A percentile compares a stretch with the other conserved stretches of the same genome.
phyloP scores from a whole-genome alignment of 2,329 filamentous ascomycete genomes.

The Clonostachys rhizophaga region DNA sequence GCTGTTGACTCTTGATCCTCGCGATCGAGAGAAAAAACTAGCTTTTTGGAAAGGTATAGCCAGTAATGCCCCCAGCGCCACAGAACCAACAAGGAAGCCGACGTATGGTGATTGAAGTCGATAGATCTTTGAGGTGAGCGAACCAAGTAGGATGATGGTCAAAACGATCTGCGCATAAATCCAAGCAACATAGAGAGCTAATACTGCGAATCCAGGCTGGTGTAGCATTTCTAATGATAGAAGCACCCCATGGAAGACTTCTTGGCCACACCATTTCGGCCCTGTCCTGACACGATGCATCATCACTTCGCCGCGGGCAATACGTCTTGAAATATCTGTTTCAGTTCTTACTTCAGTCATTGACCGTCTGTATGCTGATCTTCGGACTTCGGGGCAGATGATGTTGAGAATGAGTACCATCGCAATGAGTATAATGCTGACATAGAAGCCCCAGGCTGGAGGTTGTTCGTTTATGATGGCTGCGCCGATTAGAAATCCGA shows the following conservation, averaged over 20 bases:
- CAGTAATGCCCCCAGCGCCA: slow-evolving; percentile 64
- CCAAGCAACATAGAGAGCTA: slow-evolving; percentile 72
- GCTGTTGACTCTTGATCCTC: slow-evolving; percentile 52
- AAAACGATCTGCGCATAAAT: slow-evolving; percentile 74
- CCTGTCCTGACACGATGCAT: slow-evolving; percentile 69
- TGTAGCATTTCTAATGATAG: slow-evolving; percentile 66
- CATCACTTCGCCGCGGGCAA: slow-evolving; percentile 71
- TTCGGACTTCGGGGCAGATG: slow-evolving; percentile 66
- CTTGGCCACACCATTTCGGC: slow-evolving; percentile 73
- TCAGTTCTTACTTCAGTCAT: slow-evolving; percentile 58
- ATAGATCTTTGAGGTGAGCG: slow-evolving; percentile 67
- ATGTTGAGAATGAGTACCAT: slow-evolving; percentile 65
- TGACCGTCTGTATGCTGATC: slow-evolving; percentile 63
- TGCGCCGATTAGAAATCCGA: slow-evolving; percentile 70
- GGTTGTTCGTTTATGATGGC: slow-evolving; percentile 59
- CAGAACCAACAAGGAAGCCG: slow-evolving; percentile 59
- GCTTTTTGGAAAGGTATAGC: slow-evolving; percentile 73
- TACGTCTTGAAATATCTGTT: slow-evolving; percentile 45
- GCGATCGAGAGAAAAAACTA: slow-evolving; percentile 61
- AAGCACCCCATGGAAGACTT: slow-evolving; percentile 65
- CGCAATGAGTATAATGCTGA: slow-evolving; percentile 64
- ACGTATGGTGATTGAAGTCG: slow-evolving; percentile 58
- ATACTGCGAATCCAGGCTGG: slow-evolving; percentile 68
- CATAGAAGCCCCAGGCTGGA: slow-evolving; percentile 72
- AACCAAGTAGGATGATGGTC: slow-evolving; percentile 67